Evolutionary conservation across 192 early-diverging fungal species (phyloP).

Genomic region (Spinellus fusiger): DNA sequence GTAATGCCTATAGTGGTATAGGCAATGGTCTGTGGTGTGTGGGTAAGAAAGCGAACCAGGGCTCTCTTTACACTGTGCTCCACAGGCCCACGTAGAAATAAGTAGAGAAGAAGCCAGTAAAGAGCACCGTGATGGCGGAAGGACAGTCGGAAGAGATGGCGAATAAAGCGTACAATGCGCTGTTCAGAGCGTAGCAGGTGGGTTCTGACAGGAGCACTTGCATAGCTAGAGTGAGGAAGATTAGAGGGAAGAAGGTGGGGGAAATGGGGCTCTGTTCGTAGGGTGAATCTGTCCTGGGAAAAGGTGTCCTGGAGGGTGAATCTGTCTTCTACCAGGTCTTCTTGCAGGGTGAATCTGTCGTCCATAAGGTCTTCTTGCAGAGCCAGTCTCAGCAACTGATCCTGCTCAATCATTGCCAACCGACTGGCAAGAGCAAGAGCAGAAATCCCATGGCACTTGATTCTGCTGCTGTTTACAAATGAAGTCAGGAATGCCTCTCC

Average conservation of each 20-base stretch:
- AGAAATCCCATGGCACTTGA: background rate
- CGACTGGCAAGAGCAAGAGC: background rate
- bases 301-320: background rate
- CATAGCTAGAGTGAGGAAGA: slow-evolving; percentile 22
- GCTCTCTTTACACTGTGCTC: slow-evolving; percentile 14
- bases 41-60: slow-evolving; percentile 3
- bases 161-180: slow-evolving; percentile 5
- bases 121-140: slow-evolving; percentile 27
- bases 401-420: background rate
- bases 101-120: slow-evolving; percentile 27
- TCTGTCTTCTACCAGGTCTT: background rate
- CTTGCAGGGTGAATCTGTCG: background rate
- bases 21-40: slow-evolving; percentile 7
- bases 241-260: slow-evolving; percentile 21
- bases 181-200: slow-evolving; percentile 18
- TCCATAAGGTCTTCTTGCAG: background rate
- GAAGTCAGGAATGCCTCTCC: slow-evolving; percentile 23
- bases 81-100: slow-evolving; percentile 23
- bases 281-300: too few species aligned
- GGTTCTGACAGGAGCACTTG: slow-evolving; percentile 12
- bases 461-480: background rate
- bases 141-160: slow-evolving; percentile 14
- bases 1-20: slow-evolving; percentile 22
- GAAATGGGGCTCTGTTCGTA: slow-evolving; percentile 7
- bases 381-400: background rate